Percentiles rank a stretch among this genome's conserved stretches.
Evolutionary conservation across 495 filamentous ascomycete species (phyloP).

Genomic region (Lasiosphaeriaceae sp.): DNA sequence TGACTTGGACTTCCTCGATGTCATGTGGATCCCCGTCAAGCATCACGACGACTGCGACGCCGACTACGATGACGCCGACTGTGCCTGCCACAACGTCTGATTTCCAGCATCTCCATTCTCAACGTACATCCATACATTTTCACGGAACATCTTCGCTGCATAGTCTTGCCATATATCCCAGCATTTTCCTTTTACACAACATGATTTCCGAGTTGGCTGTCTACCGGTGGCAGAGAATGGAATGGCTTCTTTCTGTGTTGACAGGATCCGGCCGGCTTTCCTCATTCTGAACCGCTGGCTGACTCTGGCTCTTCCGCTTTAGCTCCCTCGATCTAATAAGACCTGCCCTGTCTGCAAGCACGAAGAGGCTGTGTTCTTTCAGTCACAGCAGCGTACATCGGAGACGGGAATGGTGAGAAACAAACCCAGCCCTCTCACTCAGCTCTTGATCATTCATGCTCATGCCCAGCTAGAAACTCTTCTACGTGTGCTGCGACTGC

Average conservation of each 20-base stretch:
- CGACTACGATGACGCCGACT: too few relatives aligned
- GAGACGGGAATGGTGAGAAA: conserved; percentile 93
- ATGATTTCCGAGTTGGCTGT: too few relatives aligned
- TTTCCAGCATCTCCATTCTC: too few relatives aligned
- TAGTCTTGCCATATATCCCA: too few relatives aligned
- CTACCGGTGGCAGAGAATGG: background rate
- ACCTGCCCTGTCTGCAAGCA: conserved; percentile 79
- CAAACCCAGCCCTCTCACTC: conserved; percentile 1
- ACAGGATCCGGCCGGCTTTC: conserved; percentile 2
- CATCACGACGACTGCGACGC: too few relatives aligned
- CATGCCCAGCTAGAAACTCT: conserved; percentile 75
- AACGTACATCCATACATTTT: too few relatives aligned
- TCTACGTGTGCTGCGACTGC: conserved; percentile 92
- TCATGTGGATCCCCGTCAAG: too few relatives aligned
- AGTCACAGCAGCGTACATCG: conserved; percentile 91
- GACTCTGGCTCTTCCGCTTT: conserved; percentile 38
- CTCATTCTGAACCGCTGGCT: conserved; percentile 16
- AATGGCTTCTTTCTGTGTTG: conserved; percentile 3
- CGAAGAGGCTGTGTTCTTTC: conserved; percentile 91
- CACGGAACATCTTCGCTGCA: too few relatives aligned
- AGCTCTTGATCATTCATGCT: background rate
- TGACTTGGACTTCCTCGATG: too few relatives aligned
- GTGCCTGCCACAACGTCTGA: too few relatives aligned
- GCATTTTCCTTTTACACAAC: too few relatives aligned
- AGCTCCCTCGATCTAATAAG: conserved; percentile 84